Conservation (phyloP, 2,329 filamentous ascomycete genomes). For the Cladosporium halotolerans region DNA sequence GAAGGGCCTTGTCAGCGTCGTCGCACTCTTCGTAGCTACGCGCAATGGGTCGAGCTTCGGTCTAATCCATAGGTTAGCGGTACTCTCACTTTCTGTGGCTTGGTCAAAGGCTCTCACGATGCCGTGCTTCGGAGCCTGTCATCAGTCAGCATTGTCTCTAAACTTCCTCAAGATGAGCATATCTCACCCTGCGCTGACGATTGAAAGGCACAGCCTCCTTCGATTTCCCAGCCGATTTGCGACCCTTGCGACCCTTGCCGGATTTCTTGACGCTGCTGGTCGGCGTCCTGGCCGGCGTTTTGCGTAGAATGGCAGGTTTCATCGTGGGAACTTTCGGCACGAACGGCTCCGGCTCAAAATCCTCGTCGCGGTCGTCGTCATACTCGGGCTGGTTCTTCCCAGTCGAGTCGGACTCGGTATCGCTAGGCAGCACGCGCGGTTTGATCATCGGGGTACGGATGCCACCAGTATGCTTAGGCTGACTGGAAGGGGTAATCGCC, state of each 20-base stretch:
- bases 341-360: neutral
- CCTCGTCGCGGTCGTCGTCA: neutral
- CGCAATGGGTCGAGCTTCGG: conserved; percentile 13
- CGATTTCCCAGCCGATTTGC: neutral
- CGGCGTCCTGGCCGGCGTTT: neutral
- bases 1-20: conserved; percentile 23
- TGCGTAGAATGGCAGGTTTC: neutral
- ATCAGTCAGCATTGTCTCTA: neutral
- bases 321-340: neutral
- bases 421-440: too few relatives aligned
- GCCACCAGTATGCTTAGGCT: neutral
- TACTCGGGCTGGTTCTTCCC: neutral
- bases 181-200: neutral
- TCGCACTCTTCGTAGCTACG: conserved; percentile 24
- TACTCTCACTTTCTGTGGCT: too few relatives aligned
- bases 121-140: conserved; percentile 1
- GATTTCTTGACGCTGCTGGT: too few relatives aligned
- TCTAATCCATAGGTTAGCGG: neutral
- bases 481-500: neutral
- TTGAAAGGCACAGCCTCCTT: neutral
- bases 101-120: neutral
- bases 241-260: neutral
- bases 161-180: neutral
- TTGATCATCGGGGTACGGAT: too few relatives aligned
- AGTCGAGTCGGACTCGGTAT: neutral